Base-by-base conservation (phyloP, 176 grass and related monocot species). In the Ensete ventricosum region DNA sequence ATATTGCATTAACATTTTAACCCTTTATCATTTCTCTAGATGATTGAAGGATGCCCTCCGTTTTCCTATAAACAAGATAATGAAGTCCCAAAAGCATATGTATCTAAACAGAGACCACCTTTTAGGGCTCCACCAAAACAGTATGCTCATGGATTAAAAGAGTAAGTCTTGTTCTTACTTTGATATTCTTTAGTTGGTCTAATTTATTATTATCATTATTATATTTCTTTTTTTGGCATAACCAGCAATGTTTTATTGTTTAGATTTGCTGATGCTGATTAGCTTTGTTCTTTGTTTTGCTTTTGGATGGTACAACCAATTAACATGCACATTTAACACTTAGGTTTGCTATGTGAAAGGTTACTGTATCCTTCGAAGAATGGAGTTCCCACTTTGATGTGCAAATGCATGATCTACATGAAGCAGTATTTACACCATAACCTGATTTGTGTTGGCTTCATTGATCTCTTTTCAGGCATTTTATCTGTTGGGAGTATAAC, bases 1-100 rank as follows among this genome's bases (percentile, higher is more conserved):
- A 67, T 34, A 67, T 67, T 16, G 25, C 26, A 43, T 67, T 43
- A 22, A 67, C 26, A 34, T 34, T 23, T 29, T 67, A 11, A 34
- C 51, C 9, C 43, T 76, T 78, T 51, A 73, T 80, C 25, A 76
- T 57, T 58, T 82, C 79, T 84, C 64, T 77, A 92, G 93, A 92
- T 92, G 93, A 97, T 93, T 83, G 93, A 97, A 93, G 90, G 93
- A 50, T 80, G 83, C 74, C 90, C 83, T 12, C 93, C 93, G n/a
- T 97, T 90, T 90, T 48, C 85, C 43, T 26, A 82, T 67, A 97
- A 90, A 78, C 81, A 90, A 81, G 83, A 83, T 70, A 67, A 73
- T 87, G 90, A 97, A 64, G 87, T 93, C 76, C 74, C 85, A 78
- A 87, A 87, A 89, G 85, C 77, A 16, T 81, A 90, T 62, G 84